phyloP scores from a whole-genome alignment of 768 basidiomycete genomes.

The Hysterangium stoloniferum region DNA sequence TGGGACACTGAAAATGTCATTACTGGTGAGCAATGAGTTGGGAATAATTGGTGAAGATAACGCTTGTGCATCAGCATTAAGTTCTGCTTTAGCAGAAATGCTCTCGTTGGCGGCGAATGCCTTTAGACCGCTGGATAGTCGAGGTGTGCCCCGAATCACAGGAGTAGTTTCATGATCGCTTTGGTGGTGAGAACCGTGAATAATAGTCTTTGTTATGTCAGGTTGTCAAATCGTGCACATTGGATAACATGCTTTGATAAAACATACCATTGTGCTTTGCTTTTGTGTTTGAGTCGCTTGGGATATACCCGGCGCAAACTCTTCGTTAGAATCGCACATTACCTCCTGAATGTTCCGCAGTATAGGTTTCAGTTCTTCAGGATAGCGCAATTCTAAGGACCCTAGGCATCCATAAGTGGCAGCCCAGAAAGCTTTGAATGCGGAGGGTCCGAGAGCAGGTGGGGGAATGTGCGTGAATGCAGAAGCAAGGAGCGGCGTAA shows the following conservation, averaged over 20 bases:
- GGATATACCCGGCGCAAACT: constrained; percentile 5
- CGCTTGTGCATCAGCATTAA: no score
- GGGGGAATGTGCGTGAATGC: constrained; percentile 50
- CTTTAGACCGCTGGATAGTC: no score
- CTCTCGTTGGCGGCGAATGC: no score
- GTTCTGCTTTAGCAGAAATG: no score
- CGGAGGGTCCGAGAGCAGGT: constrained; percentile 34
- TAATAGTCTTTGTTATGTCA: no score
- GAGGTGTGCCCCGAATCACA: no score
- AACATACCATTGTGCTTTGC: constrained; percentile 6
- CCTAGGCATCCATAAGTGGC: constrained; percentile 33
- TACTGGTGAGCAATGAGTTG: no score
- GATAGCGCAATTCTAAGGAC: constrained; percentile 47
- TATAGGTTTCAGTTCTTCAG: constrained; percentile 35
- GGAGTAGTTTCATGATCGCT: no score
- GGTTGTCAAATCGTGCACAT: no score
- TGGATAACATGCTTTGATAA: neutral
- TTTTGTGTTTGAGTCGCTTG: constrained; percentile 4
- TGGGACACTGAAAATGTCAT: no score
- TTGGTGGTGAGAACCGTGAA: no score
- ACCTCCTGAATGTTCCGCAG: constrained; percentile 16
- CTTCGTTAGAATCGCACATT: constrained; percentile 7
- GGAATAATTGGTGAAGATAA: no score
- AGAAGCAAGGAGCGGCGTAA: constrained; percentile 48
- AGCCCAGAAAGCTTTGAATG: constrained; percentile 61